Base-by-base conservation (phyloP, 805 yeast genomes). In the Candida odintsovae region DNA sequence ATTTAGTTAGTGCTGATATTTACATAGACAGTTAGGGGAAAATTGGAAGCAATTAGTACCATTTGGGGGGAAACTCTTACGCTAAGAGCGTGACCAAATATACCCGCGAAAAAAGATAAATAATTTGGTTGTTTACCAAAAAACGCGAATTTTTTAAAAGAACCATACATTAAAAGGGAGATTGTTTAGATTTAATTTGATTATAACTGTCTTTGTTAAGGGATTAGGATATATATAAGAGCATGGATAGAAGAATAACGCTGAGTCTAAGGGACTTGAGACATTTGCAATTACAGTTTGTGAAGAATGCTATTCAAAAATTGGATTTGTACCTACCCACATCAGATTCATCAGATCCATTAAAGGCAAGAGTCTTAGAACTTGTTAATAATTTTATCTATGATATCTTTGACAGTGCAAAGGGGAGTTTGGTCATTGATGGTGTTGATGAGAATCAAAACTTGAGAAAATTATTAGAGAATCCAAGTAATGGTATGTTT, bases 401-500 rank as follows among this genome's bases (percentile, higher is more conserved):
- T 38, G 75, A 73, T 9, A 68, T 77, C 20, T 80, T 86, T 58
- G 87, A 82, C 38, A 63, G 73, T 69, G 73, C 81, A 11, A 72
- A 75, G 41, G 66, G 72, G 48, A 78, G 82, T 9, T 51, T 88
- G 50, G 69, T 75, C 1, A 70, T 88, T 15, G 84, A 80, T 56
- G 90, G 86, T 6, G 58, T 56, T 38, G 58, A 70, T 52, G 54
- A 67, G 6, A 49, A 51, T 1, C 61, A 50, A 12, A 53, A 55
- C 15, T 43, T 69, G 19, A 50, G 53, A 33, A 39, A 52, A 8
- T 33, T 55, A 11, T 50, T 61, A 19, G 54, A 53, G 37, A 59
- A 56, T 16, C 53, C 59, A 9, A 46, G 55, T 35, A 51, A 55
- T 46, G 61, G 46, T 19, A 36, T 44, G 26, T 44, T 58, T 7